Evolutionary conservation across 495 filamentous ascomycete genomes (phyloP), one percentile per base, ranked within the genome.

Genomic region (Trichoderma reesei): DNA sequence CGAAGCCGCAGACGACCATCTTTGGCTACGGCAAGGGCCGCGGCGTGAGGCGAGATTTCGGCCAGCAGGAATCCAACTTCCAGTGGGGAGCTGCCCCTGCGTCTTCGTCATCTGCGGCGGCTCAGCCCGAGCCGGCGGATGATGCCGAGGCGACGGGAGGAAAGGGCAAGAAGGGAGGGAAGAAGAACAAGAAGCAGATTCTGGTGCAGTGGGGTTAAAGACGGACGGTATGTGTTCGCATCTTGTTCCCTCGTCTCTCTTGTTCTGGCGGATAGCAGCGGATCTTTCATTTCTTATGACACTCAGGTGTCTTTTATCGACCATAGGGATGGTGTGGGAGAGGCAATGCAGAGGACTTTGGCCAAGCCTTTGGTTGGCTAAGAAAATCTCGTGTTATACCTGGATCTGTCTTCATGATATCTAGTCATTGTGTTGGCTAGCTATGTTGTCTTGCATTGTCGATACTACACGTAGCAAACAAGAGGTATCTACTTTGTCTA

Each of bases 141-240:
- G 75, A 73, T 10, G 74, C 75, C 0, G 74, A 65, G 7, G 75
- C 69, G 48, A 69, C 60, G 14, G 70, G 66, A 13, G 70, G 70
- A 11, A 81, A 80, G 60, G 82, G 82, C 0, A 90, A 88, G 13
- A 90, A 90, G 74, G 89, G 89, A 63, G 87, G 88, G 16, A 91
- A 87, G 66, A 87, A 90, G 75, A 85, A 83, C 66, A 89, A 90
- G 73, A 93, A 93, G 76, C 88, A 93, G 75, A 86, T 89, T 4
- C 73, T 92, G 61, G 82, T 85, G 62, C 78, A 83, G 65, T 83
- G 80, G 79, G 80, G 80, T 3, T 83, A 65, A 69, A 46, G 5
- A 9, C 6, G 11, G 38, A 39, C 6, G 38, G 38, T 6, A 39
- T 39, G 38, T 39, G 38, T 39, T 39, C 3, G 6, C 38, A 39